Conservation (phyloP, 305 asterid genomes). For the Fraxinus velutina region DNA sequence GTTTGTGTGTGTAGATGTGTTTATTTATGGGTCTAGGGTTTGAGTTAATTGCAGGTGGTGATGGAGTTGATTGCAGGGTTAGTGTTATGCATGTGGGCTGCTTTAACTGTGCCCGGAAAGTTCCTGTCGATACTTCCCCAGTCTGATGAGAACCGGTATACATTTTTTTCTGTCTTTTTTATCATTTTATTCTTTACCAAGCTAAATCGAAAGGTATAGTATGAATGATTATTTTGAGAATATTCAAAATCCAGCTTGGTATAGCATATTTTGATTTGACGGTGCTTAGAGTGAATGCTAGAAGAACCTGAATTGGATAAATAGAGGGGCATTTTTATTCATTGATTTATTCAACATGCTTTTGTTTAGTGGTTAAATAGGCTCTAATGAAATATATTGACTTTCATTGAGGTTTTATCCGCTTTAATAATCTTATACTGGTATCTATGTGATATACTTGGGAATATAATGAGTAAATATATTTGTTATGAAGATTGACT, state of each 20-base stretch:
- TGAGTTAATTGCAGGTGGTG: conserved; percentile 56
- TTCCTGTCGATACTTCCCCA: conserved; percentile 70
- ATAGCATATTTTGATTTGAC: not conserved
- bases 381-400: not conserved
- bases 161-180: not conserved
- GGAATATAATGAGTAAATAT: not conserved
- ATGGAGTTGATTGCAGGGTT: conserved; percentile 58
- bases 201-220: not conserved
- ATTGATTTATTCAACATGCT: not conserved
- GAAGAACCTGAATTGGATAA: not conserved
- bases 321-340: not conserved
- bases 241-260: not conserved
- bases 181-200: not conserved
- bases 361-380: not conserved
- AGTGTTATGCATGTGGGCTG: conserved; percentile 64
- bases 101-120: conserved; percentile 67
- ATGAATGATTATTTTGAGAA: not conserved
- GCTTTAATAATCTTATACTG: not conserved
- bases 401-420: not conserved
- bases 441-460: not conserved
- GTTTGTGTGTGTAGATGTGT: not conserved
- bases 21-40: conserved; percentile 24
- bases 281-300: not conserved
- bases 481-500: not conserved
- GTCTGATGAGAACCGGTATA: conserved; percentile 78